These are phyloP conservation scores for Wallacemonas collosoma DNA, from an alignment of 208 protist species.

Conservation along the genomic window DNA sequence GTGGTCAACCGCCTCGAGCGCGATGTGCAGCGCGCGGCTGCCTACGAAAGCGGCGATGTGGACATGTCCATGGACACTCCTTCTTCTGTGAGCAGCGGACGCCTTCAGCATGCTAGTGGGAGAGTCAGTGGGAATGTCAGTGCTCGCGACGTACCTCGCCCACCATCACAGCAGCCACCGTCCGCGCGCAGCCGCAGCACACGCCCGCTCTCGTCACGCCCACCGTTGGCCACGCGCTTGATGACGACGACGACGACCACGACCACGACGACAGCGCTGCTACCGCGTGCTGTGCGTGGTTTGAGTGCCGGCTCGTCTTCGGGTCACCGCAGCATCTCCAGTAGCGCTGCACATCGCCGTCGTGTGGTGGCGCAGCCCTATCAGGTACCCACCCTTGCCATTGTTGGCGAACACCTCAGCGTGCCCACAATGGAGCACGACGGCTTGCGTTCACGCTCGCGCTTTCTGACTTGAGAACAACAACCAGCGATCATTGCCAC, in stretches of 20 bases:
- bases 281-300: conserved; percentile 4
- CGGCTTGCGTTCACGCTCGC: not conserved
- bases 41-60: not conserved
- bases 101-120: not conserved
- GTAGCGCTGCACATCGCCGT: not conserved
- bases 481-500: no score
- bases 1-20: conserved; percentile 1
- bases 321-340: not conserved
- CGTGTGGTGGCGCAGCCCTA: not conserved
- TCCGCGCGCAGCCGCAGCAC: conserved; percentile 3
- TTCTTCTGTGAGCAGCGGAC: conserved; percentile 4
- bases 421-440: not conserved
- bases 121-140: not conserved
- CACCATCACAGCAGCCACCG: not conserved
- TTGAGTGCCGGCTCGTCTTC: conserved; percentile 7
- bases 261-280: not conserved
- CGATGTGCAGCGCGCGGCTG: conserved; percentile 11
- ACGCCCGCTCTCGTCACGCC: not conserved
- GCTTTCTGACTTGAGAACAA: not conserved
- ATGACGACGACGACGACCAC: conserved; percentile 4
- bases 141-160: not conserved
- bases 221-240: not conserved
- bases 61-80: conserved; percentile 1
- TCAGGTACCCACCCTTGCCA: not conserved
- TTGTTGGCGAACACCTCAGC: conserved; percentile 3